Base-by-base conservation (phyloP, 2,329 filamentous ascomycete genomes). In the Phialocephala sp. region DNA sequence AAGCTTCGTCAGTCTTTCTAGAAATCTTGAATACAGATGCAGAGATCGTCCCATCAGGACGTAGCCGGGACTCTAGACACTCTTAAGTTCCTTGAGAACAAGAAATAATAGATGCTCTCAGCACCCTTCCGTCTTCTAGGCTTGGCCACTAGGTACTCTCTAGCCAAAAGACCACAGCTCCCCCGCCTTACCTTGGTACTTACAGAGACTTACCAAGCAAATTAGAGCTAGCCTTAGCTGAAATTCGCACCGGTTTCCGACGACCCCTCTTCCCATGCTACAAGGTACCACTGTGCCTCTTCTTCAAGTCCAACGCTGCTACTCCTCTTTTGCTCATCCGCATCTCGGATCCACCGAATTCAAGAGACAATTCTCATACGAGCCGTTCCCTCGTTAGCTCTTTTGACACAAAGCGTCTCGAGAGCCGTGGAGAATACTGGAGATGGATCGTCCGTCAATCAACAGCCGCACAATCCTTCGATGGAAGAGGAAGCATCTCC, bases 401-500 rank as follows among this genome's bases (percentile, higher is more conserved):
- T 20, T 24, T 39, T 22, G 15, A 37, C n/a, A 39, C 32, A 57
- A 54, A 36, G 12, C 55, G 55, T 39, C 55, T 57, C 22, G 35
- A 54, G 35, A n/a, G 18, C 20, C 39, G 32, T 57, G 55, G 36
- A 57, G 55, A 41, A 41, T 20, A 39, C 20, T 27, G 35, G 45
- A 59, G 60, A 57, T 50, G 55, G 66, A 64, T 63, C 52, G 56
- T 12, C 55, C 41, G 22, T 50, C 45, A 59, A 59, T 45, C 59
- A 56, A 52, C 52, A 64, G 56, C 59, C 37, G 47, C 57, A 60
- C 39, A 60, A 59, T 60, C 18, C 36, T 60, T 45, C 43, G 22
- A 60, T 66, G 47, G 59, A 59, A 62, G 55, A 64, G 45, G 59
- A 67, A 65, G 68, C 60, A 64, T 58, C 56, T 63, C 62, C 37